phyloP scores from a whole-genome alignment of 2,329 filamentous ascomycete genomes.

The Aspergillus udagawae region DNA sequence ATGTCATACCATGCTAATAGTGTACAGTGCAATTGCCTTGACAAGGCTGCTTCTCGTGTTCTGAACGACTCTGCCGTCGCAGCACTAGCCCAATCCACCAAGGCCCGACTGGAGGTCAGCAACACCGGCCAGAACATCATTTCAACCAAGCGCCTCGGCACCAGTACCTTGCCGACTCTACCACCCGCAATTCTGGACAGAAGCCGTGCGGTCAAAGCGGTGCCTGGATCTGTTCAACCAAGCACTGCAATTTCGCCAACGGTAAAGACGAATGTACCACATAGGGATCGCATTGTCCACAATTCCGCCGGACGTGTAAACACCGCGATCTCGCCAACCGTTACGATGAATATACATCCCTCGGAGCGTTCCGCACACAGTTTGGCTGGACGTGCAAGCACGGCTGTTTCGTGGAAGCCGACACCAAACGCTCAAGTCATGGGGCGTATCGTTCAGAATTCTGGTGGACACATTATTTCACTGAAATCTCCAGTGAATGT shows the following conservation, averaged over 20 bases:
- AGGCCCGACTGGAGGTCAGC: background rate
- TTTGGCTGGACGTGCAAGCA: background rate
- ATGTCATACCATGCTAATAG: conserved; percentile 11
- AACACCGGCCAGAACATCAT: conserved; percentile 3
- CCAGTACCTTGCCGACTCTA: background rate
- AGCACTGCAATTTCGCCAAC: background rate
- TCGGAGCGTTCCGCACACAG: background rate
- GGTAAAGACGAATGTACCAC: background rate
- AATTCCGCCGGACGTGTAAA: background rate
- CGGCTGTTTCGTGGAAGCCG: background rate
- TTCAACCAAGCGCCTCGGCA: background rate
- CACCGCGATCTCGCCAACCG: background rate
- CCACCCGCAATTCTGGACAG: background rate
- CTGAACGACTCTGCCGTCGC: conserved; percentile 14
- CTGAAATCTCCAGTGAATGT: background rate
- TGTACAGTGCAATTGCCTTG: conserved; percentile 38
- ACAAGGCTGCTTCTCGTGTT: conserved; percentile 26
- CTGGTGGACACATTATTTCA: background rate
- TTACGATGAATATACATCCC: background rate
- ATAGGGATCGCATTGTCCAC: background rate
- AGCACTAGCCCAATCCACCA: conserved; percentile 1
- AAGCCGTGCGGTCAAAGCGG: background rate
- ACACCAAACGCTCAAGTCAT: background rate
- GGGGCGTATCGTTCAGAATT: background rate
- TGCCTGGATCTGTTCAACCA: background rate